Evolutionary conservation across 345 rosid genomes (phyloP).

Genomic region (Rubroshorea leprosula): DNA sequence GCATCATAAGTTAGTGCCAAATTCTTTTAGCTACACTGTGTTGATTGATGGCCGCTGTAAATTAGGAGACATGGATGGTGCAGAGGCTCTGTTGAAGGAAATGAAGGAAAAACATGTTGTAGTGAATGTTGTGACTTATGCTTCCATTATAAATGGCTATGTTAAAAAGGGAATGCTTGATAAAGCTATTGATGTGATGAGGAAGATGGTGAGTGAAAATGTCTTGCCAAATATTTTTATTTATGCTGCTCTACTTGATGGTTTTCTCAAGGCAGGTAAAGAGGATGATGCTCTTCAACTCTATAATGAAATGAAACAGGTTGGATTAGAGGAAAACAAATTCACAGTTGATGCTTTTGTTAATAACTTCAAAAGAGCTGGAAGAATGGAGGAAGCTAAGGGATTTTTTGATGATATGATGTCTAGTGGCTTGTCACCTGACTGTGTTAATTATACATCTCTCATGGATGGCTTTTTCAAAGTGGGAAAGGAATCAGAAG

Average conservation of each 20-base stretch:
- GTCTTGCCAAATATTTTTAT: slow-evolving; percentile 51
- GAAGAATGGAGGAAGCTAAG: slow-evolving; percentile 50
- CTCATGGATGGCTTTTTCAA: slow-evolving; percentile 83
- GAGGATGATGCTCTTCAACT: slow-evolving; percentile 47
- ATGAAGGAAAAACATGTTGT: slow-evolving; percentile 46
- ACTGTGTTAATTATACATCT: slow-evolving; percentile 78
- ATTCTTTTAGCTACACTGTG: slow-evolving; percentile 52
- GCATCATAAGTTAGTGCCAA: slow-evolving; percentile 48
- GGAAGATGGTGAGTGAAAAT: slow-evolving; percentile 43
- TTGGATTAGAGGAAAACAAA: slow-evolving; percentile 54
- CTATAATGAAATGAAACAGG: slow-evolving; percentile 53
- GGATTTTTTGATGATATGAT: slow-evolving; percentile 42
- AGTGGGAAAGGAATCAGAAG: slow-evolving; percentile 62
- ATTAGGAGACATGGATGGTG: slow-evolving; percentile 55
- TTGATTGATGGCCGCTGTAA: slow-evolving; percentile 72
- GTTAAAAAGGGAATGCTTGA: slow-evolving; percentile 66
- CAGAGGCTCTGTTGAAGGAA: slow-evolving; percentile 41
- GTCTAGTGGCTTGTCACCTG: slow-evolving; percentile 54
- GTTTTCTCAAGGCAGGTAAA: slow-evolving; percentile 60
- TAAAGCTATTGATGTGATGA: slow-evolving; percentile 49
- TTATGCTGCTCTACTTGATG: slow-evolving; percentile 64
- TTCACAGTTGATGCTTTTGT: slow-evolving; percentile 58
- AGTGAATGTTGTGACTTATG: slow-evolving; percentile 62
- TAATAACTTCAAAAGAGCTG: slow-evolving; percentile 58
- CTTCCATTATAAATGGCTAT: slow-evolving; percentile 66